Evolutionary conservation across 192 early-diverging fungal genomes (phyloP).

Genomic region (Kickxella alabastrina): DNA sequence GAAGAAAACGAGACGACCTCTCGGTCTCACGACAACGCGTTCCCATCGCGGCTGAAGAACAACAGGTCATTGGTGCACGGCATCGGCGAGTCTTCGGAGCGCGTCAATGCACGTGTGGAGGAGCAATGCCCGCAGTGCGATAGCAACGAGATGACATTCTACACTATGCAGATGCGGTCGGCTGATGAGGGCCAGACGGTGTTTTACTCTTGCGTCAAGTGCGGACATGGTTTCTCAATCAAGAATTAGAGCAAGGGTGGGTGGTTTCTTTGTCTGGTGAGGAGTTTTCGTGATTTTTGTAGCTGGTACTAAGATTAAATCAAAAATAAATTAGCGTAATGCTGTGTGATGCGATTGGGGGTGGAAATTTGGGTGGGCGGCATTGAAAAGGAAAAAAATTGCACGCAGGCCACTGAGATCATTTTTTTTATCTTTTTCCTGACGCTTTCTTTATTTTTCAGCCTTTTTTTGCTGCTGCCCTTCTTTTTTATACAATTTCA

Average conservation of each 20-base stretch:
- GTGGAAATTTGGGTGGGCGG: no score
- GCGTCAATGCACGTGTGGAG: conserved; percentile 62
- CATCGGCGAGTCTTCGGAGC: conserved; percentile 43
- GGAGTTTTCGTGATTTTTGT: no score
- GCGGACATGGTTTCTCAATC: conserved; percentile 68
- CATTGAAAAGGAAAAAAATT: no score
- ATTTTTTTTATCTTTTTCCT: no score
- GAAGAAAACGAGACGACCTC: conserved; percentile 81
- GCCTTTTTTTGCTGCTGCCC: no score
- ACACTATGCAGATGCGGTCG: conserved; percentile 94
- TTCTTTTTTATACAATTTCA: no score
- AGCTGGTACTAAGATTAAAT: no score
- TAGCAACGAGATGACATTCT: conserved; percentile 88
- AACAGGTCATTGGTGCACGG: conserved; percentile 66
- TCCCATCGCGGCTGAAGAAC: conserved; percentile 70
- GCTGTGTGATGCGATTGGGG: no score
- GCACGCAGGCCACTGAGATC: no score
- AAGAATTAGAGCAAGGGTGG: conserved; percentile 50
- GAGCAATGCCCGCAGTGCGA: conserved; percentile 96
- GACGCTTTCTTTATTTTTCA: no score
- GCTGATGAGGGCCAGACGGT: conserved; percentile 99
- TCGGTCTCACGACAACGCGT: conserved; percentile 67
- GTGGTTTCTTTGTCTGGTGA: no score
- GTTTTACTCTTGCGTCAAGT: conserved; percentile 96
- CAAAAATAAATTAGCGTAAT: no score